A percentile compares a stretch with the other conserved stretches of the same genome.
Conservation (phyloP, 768 basidiomycete species). For the Tricholoma saponaceum region DNA sequence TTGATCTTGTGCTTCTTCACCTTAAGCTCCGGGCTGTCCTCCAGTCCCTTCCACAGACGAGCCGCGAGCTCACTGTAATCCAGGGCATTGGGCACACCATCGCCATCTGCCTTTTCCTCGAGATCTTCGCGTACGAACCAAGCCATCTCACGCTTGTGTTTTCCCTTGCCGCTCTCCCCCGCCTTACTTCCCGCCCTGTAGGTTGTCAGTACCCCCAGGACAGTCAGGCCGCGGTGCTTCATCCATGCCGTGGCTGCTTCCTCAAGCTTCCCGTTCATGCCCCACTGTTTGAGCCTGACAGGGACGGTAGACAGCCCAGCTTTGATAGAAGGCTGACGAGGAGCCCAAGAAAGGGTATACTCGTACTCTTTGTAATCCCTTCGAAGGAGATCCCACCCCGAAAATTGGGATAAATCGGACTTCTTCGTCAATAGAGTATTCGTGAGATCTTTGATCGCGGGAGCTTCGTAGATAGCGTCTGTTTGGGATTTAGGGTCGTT, state of each 20-base stretch:
- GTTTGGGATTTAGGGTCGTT: constrained; percentile 11
- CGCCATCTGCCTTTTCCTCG: constrained; percentile 3
- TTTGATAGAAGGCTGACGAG: constrained; percentile 36
- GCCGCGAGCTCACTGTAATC: constrained; percentile 40
- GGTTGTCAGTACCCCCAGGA: constrained; percentile 79
- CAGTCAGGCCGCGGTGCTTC: constrained; percentile 53
- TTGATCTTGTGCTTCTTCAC: constrained; percentile 46
- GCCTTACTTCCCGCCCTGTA: constrained; percentile 40
- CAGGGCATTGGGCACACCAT: constrained; percentile 7
- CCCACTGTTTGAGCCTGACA: constrained; percentile 56
- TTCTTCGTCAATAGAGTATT: constrained; percentile 55
- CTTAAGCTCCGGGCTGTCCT: constrained; percentile 47
- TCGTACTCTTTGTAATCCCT: constrained; percentile 95
- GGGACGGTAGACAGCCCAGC: constrained; percentile 86
- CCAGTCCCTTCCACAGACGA: constrained; percentile 55
- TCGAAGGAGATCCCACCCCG: constrained; percentile 73
- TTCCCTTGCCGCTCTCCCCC: constrained; percentile 35
- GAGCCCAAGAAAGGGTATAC: constrained; percentile 41
- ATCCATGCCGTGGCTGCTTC: constrained; percentile 53
- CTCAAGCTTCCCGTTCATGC: constrained; percentile 37
- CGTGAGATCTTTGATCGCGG: constrained; percentile 47
- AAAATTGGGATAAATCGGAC: constrained; percentile 59
- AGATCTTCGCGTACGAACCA: constrained; percentile 52
- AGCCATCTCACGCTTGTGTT: constrained; percentile 63
- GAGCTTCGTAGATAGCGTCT: constrained; percentile 31